Percentiles rank a stretch among this genome's conserved stretches.
Conservation (phyloP, 352 stramenopile species). For the Phytopythium montanum region DNA sequence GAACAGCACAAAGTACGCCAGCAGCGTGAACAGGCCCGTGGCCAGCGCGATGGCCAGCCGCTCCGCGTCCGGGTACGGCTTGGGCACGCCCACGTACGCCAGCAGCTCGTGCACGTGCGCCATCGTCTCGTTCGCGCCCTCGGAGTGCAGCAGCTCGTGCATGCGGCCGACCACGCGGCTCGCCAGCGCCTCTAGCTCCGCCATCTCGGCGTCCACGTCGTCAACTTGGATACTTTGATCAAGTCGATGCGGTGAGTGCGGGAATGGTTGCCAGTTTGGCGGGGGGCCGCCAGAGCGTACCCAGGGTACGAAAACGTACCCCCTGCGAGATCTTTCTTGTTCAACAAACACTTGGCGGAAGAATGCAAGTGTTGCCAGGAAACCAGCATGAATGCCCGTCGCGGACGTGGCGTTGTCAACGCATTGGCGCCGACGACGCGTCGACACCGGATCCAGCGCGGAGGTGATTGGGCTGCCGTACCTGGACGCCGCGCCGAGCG, state of each 20-base stretch:
- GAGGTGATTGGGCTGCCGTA: background rate
- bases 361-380: background rate
- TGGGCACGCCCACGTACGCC: constrained; percentile 61
- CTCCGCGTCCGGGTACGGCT: constrained; percentile 85
- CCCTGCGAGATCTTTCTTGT: background rate
- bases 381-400: background rate
- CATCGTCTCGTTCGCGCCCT: constrained; percentile 65
- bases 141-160: constrained; percentile 79
- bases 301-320: background rate
- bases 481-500: background rate
- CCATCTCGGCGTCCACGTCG: background rate
- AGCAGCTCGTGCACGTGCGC: constrained; percentile 65
- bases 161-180: constrained; percentile 66
- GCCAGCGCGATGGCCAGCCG: constrained; percentile 77
- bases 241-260: too few relatives aligned
- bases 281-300: background rate
- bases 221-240: background rate
- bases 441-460: background rate
- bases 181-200: constrained; percentile 34
- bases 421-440: background rate
- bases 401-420: background rate
- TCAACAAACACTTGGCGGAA: background rate
- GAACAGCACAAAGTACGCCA: constrained; percentile 88
- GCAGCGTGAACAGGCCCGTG: constrained; percentile 75
- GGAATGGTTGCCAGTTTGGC: constrained; percentile 7